These are phyloP conservation scores for Alternaria consortialis DNA, from an alignment of 2,329 filamentous ascomycete species.

Conservation along the genomic window DNA sequence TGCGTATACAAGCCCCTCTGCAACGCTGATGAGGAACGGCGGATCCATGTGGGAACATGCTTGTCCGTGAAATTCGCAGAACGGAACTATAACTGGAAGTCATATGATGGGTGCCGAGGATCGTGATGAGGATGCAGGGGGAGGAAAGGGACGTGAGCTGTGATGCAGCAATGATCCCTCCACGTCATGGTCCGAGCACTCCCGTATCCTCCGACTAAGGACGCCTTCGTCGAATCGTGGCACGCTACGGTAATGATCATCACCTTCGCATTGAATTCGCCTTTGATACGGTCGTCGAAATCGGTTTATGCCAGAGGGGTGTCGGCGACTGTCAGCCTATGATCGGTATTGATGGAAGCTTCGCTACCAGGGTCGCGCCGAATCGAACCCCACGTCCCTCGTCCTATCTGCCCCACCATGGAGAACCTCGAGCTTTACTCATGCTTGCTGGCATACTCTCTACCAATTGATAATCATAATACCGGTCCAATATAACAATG, in stretches of 20 bases:
- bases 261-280: slow-evolving; percentile 17
- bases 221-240: slow-evolving; percentile 20
- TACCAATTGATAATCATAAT: neutral
- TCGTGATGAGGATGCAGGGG: slow-evolving; percentile 27
- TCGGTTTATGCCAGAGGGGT: slow-evolving; percentile 9
- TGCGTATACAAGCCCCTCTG: slow-evolving; percentile 3
- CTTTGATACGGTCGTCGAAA: slow-evolving; percentile 9
- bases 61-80: slow-evolving; percentile 12
- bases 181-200: slow-evolving; percentile 12
- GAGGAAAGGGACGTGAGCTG: slow-evolving; percentile 9
- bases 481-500: slow-evolving; percentile 22
- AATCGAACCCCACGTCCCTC: slow-evolving; percentile 27
- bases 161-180: slow-evolving; percentile 21
- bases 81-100: slow-evolving; percentile 22
- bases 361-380: slow-evolving; percentile 12
- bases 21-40: slow-evolving; percentile 3
- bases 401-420: slow-evolving; percentile 31
- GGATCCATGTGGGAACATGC: slow-evolving; percentile 18
- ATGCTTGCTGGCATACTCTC: slow-evolving; percentile 1
- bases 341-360: slow-evolving; percentile 5
- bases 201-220: slow-evolving; percentile 9
- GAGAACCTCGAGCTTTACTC: slow-evolving; percentile 17
- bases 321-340: slow-evolving; percentile 9
- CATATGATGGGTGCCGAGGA: slow-evolving; percentile 20
- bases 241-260: slow-evolving; percentile 22